These are phyloP conservation scores for Lolium perenne DNA, from an alignment of 176 grass and related monocot genomes.

Conservation along the genomic window DNA sequence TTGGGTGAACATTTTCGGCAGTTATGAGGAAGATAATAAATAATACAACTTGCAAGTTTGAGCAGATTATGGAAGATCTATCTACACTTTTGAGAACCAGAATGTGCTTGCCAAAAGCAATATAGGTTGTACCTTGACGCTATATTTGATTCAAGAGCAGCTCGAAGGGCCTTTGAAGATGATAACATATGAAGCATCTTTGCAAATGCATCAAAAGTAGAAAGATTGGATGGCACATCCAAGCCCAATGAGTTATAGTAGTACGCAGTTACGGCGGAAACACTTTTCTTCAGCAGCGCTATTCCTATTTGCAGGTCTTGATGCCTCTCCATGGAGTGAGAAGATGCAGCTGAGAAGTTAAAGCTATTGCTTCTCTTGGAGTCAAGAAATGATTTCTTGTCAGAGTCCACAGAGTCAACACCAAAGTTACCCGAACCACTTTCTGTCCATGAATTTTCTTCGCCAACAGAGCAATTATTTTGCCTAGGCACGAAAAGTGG, in stretches of 20 bases:
- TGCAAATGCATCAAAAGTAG: conserved; percentile 88
- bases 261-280: conserved; percentile 74
- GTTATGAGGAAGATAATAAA: background rate
- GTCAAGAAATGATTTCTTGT: conserved; percentile 59
- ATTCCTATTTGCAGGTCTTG: conserved; percentile 85
- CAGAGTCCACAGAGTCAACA: conserved; percentile 74
- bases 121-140: conserved; percentile 63
- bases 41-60: background rate
- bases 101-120: conserved; percentile 26
- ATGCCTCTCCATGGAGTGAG: conserved; percentile 85
- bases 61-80: background rate
- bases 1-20: background rate
- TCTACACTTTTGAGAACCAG: background rate
- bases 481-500: conserved; percentile 84
- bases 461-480: conserved; percentile 72
- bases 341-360: conserved; percentile 72
- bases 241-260: conserved; percentile 90
- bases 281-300: conserved; percentile 89
- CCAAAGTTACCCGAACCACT: conserved; percentile 78
- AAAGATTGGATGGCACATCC: conserved; percentile 87
- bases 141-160: conserved; percentile 61
- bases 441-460: conserved; percentile 79
- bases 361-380: conserved; percentile 71
- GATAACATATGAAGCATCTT: conserved; percentile 79
- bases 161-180: conserved; percentile 76